Evolutionary conservation across 2,329 filamentous ascomycete genomes (phyloP), one percentile per base, ranked within the genome.

Genomic region (Elsinoe batatas): DNA sequence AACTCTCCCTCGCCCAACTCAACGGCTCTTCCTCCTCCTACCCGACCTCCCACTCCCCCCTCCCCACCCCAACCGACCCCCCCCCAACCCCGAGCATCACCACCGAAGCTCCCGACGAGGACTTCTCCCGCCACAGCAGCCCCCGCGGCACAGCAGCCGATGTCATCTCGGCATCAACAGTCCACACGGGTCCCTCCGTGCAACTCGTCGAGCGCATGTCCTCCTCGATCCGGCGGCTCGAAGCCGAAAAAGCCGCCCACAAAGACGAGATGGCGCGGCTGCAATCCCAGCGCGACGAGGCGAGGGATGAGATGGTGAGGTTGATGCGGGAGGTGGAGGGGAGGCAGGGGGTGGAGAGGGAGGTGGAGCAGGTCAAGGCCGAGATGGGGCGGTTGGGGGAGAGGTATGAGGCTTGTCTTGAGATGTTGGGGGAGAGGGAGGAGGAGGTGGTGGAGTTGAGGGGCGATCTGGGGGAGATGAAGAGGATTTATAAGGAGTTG

Each of bases 201-300:
- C 91, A 97, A 71, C 80, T 98, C 0, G 91, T 98, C 13, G 93
- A 97, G 72, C 82, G 91, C 54, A 95, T 98, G 88, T 94, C 88
- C 65, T 88, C 91, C 2, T 88, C 90, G 0, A 91, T 98, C 43
- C 86, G 93, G 8, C 82, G 91, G 5, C 76, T 98, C 0, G 93
- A 98, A 67, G 88, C 83, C 49, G 93, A 98, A 67, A 95, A 95
- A 67, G 88, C 93, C 1, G 87, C 85, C 1, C 84, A 85, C 12
- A 89, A 87, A 65, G 93, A 98, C 67, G 93, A 98, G 68, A 77
- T 96, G 61, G 76, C 79, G 0, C 79, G 91, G 6, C 79, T 98
- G 15, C 83, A 83, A 5, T 77, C 79, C n/a, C 93, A 98, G 69
- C 80, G 93, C 46, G 93, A 98, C 65, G 90, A 95, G 67, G 89